These are phyloP conservation scores for Huntiella bhutanensis DNA, from an alignment of 2,329 filamentous ascomycete genomes.

Conservation along the genomic window DNA sequence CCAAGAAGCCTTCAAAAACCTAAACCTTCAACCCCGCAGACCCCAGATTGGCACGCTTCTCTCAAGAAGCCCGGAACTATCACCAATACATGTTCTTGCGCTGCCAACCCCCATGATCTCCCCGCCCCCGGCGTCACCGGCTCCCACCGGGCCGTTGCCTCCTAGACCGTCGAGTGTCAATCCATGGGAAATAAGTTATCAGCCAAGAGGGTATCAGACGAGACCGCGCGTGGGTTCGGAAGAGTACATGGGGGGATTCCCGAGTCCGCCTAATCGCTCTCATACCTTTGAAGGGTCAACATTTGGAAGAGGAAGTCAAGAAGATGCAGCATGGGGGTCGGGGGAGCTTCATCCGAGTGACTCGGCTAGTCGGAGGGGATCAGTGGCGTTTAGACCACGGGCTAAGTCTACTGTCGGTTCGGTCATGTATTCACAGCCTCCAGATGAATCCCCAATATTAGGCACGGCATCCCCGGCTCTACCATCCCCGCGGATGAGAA, in stretches of 20 bases:
- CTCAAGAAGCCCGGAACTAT: neutral
- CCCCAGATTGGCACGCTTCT: neutral
- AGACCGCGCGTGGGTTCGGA: too few species aligned
- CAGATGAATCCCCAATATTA: conserved; percentile 5
- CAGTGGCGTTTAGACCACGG: neutral
- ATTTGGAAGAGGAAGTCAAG: too few species aligned
- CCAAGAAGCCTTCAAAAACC: neutral
- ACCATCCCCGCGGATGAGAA: neutral
- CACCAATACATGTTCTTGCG: neutral
- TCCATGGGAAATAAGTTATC: neutral
- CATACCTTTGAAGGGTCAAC: too few species aligned
- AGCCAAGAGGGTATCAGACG: too few species aligned
- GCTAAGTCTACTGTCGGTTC: neutral
- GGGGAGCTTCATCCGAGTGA: too few species aligned
- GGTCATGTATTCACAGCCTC: neutral
- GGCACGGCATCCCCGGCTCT: neutral
- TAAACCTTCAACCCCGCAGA: conserved; percentile 2
- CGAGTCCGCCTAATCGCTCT: too few species aligned
- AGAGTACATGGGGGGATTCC: too few species aligned
- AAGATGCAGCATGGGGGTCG: too few species aligned
- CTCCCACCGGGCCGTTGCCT: conserved; percentile 3
- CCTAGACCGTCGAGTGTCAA: neutral
- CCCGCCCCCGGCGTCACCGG: conserved; percentile 19
- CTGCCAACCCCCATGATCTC: conserved; percentile 7
- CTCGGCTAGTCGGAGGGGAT: neutral